Conservation (phyloP, 1,284 basidiomycete species). For the Puccinia coronata region DNA sequence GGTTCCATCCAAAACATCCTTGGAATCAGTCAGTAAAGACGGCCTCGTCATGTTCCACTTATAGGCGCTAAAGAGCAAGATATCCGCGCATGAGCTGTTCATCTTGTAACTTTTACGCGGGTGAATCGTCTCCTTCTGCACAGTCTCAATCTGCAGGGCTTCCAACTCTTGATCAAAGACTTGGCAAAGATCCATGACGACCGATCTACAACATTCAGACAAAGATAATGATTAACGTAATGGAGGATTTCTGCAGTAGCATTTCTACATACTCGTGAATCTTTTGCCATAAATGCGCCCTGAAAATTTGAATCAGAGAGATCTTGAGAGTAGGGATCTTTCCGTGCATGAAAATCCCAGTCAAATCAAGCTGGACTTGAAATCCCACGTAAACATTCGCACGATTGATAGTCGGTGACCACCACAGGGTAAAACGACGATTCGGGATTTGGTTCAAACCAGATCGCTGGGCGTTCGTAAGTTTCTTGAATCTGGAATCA, state of each 20-base stretch:
- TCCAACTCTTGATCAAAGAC: conserved; percentile 99
- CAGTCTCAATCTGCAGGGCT: conserved; percentile 96
- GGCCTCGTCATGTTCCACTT: conserved; percentile 97
- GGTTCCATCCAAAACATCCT: conserved; percentile 93
- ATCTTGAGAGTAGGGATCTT: conserved; percentile 98
- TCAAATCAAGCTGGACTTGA: conserved; percentile 97
- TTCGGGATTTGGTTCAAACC: conserved; percentile 98
- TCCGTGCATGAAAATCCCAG: conserved; percentile 93
- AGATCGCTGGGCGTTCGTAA: conserved; percentile 92
- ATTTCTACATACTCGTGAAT: conserved; percentile 64
- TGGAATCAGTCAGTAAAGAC: conserved; percentile 90
- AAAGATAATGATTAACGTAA: background rate
- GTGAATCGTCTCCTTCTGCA: conserved; percentile 98
- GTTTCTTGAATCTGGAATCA: conserved; percentile 59
- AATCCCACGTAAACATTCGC: conserved; percentile 99
- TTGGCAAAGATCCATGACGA: conserved; percentile 69
- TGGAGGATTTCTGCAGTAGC: background rate
- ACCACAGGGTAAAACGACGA: conserved; percentile 99
- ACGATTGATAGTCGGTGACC: conserved; percentile 96
- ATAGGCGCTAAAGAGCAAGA: conserved; percentile 76
- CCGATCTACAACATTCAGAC: conserved; percentile 26
- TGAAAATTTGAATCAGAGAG: conserved; percentile 98
- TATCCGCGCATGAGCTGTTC: conserved; percentile 85
- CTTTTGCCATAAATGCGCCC: conserved; percentile 99
- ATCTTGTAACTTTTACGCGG: conserved; percentile 99